phyloP scores from a whole-genome alignment of 345 rosid genomes.

The Schrenkiella parvula region DNA sequence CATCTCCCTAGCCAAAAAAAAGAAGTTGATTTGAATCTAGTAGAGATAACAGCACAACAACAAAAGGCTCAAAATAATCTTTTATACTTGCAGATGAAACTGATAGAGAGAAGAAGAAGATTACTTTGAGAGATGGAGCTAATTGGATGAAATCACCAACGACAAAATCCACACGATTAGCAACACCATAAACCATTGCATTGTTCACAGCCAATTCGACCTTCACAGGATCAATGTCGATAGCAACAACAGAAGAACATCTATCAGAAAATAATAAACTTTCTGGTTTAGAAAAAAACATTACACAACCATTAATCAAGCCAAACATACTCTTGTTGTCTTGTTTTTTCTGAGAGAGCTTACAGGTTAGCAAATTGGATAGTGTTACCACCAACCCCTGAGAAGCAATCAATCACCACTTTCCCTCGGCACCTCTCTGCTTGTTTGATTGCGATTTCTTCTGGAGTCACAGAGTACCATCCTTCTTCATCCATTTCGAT shows the following conservation, averaged over 20 bases:
- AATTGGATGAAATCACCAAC: slow-evolving; percentile 45
- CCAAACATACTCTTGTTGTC: not conserved
- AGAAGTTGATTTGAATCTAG: not conserved
- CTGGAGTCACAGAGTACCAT: slow-evolving; percentile 49
- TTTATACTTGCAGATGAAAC: not conserved
- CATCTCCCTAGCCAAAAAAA: slow-evolving; percentile 29
- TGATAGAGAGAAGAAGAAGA: not conserved
- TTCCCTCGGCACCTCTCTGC: slow-evolving; percentile 41
- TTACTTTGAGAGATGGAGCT: slow-evolving; percentile 48
- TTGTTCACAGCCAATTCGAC: slow-evolving; percentile 39
- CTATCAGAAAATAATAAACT: not conserved
- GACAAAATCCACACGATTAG: slow-evolving; percentile 37
- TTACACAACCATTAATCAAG: not conserved
- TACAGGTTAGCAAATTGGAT: slow-evolving; percentile 47
- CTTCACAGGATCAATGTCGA: slow-evolving; percentile 49
- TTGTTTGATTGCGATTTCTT: slow-evolving; percentile 42
- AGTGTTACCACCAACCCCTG: slow-evolving; percentile 55
- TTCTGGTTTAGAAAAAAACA: not conserved
- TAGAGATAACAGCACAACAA: not conserved
- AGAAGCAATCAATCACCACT: slow-evolving; percentile 43
- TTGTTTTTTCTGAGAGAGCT: not conserved
- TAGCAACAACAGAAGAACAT: slow-evolving; percentile 43
- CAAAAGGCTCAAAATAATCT: not conserved
- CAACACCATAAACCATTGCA: slow-evolving; percentile 50
- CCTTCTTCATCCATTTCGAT: slow-evolving; percentile 50